Evolutionary conservation across 2,329 filamentous ascomycete species (phyloP).

Genomic region (Emmonsiellopsis sp.): DNA sequence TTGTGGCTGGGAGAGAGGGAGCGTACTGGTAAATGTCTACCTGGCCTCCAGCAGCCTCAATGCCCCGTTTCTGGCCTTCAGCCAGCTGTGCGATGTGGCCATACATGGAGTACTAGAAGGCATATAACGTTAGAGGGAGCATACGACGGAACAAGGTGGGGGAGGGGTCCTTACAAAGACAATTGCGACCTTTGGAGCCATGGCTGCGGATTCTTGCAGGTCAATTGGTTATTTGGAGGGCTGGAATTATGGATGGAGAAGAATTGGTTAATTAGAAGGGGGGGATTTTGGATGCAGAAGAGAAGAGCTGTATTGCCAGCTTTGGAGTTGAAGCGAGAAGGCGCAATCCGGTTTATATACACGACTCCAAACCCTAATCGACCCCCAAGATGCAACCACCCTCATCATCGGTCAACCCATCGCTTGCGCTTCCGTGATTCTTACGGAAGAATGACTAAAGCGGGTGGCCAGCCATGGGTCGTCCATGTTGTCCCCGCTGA

Average conservation of each 20-base stretch:
- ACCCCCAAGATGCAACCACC: too few species aligned
- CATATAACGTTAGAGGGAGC: constrained; percentile 1
- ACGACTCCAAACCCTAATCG: too few species aligned
- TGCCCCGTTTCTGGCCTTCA: constrained; percentile 81
- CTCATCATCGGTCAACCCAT: too few species aligned
- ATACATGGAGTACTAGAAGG: constrained; percentile 77
- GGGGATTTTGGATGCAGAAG: too few species aligned
- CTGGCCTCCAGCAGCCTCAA: constrained; percentile 74
- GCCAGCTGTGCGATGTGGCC: constrained; percentile 80
- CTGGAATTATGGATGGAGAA: neutral
- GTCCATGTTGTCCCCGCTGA: too few species aligned
- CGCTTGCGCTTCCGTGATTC: too few species aligned
- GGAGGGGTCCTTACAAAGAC: constrained; percentile 58
- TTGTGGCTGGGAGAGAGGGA: neutral
- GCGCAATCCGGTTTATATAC: too few species aligned
- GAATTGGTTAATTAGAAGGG: too few species aligned
- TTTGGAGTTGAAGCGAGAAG: too few species aligned
- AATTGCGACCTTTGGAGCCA: constrained; percentile 89
- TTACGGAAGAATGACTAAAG: too few species aligned
- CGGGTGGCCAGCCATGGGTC: too few species aligned
- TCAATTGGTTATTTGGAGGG: neutral
- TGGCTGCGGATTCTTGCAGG: constrained; percentile 25
- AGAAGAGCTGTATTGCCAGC: too few species aligned
- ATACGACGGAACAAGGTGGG: constrained; percentile 1
- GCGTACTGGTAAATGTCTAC: constrained; percentile 73